phyloP scores from a whole-genome alignment of 345 rosid genomes.

The Eucalyptus curtisii region DNA sequence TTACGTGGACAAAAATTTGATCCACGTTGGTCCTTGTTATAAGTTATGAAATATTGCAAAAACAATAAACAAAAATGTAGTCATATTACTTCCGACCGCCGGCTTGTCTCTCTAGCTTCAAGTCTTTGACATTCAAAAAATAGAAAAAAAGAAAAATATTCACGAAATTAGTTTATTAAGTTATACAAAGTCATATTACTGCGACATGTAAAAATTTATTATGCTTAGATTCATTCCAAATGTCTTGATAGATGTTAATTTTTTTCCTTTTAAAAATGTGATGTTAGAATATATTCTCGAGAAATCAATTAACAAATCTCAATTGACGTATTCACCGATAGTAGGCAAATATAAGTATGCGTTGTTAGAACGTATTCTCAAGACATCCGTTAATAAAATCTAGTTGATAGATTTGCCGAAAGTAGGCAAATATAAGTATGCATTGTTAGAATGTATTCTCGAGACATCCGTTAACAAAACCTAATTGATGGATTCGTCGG shows the following conservation, averaged over 20 bases:
- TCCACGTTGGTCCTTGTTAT: neutral
- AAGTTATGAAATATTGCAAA: neutral
- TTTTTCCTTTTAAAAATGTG: neutral
- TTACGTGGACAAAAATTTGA: neutral
- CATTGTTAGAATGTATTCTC: too few species aligned
- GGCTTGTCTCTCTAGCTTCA: neutral
- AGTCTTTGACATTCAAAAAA: neutral
- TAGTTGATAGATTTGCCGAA: accelerated
- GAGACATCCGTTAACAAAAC: neutral
- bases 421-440: neutral
- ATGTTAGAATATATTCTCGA: neutral
- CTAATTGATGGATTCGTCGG: neutral
- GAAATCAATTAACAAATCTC: neutral
- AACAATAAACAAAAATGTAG: neutral
- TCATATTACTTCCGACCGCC: neutral
- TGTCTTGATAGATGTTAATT: neutral
- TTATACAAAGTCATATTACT: neutral
- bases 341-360: too few species aligned
- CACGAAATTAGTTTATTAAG: neutral
- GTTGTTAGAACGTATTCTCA: neutral
- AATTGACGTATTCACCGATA: accelerated
- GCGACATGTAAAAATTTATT: neutral
- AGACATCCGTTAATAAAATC: neutral
- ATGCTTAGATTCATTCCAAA: neutral
- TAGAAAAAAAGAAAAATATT: neutral